Evolutionary conservation across 371 early-diverging fungal genomes (phyloP).

Genomic region (Catenaria anguillulae): DNA sequence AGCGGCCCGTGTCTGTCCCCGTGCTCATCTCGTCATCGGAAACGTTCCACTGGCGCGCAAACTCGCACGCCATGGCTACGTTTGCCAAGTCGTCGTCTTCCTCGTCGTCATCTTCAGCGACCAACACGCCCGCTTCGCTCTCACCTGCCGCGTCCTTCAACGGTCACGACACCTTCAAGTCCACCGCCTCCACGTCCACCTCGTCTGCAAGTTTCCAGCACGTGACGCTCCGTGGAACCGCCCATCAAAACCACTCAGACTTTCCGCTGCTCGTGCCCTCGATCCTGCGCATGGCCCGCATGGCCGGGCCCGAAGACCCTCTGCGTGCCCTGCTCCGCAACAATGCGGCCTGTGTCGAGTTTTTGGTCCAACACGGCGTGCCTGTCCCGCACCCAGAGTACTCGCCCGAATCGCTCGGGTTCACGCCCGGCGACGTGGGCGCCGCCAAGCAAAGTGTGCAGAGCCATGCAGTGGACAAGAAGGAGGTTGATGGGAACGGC

Average conservation of each 20-base stretch:
- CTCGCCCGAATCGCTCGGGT: not conserved
- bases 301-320: slow-evolving; percentile 5
- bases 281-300: not conserved
- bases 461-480: not conserved
- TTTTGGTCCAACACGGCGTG: not conserved
- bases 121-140: not conserved
- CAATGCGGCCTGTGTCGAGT: not conserved
- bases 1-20: not conserved
- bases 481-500: not conserved
- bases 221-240: not conserved
- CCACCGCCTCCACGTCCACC: not conserved
- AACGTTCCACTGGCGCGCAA: slow-evolving; percentile 10
- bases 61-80: not conserved
- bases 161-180: not conserved
- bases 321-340: not conserved
- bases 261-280: not conserved
- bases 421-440: not conserved
- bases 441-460: not conserved
- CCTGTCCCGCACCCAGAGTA: not conserved
- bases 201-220: not conserved
- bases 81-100: not conserved
- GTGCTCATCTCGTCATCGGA: slow-evolving; percentile 1
- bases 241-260: slow-evolving; percentile 4
- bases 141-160: not conserved
- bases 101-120: not conserved